Percentiles rank a stretch among this genome's conserved stretches.
phyloP scores from a whole-genome alignment of 164 flowering plant genomes.

The Berberis vulgaris region DNA sequence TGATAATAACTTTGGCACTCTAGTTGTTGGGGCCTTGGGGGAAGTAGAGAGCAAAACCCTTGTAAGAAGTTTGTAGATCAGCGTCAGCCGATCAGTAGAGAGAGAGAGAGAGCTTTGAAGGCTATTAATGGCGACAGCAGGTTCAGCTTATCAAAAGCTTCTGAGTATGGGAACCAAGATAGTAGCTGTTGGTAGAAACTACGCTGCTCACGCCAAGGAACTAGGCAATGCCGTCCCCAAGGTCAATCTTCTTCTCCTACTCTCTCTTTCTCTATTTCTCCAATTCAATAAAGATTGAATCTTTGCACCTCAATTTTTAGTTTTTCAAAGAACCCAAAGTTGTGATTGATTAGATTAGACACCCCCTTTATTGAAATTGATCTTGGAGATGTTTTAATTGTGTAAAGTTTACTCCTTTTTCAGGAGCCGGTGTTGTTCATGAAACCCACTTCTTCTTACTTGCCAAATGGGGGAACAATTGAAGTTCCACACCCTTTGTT shows the following conservation, averaged over 20 bases:
- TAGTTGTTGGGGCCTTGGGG: no score
- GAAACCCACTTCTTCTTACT: slow-evolving; percentile 92
- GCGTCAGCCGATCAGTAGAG: background rate
- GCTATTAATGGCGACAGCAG: slow-evolving; percentile 16
- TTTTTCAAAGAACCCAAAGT: no score
- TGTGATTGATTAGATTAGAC: no score
- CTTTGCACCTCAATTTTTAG: no score
- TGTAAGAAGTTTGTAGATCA: background rate
- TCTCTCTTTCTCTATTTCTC: background rate
- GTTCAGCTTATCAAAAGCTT: slow-evolving; percentile 34
- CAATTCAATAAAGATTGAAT: background rate
- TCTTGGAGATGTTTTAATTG: background rate
- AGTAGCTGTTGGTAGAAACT: slow-evolving; percentile 95
- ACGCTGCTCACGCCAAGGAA: slow-evolving; percentile 96
- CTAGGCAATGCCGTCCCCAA: slow-evolving; percentile 97
- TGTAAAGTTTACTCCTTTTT: background rate
- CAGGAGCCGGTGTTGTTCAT: slow-evolving; percentile 93
- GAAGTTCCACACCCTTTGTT: slow-evolving; percentile 64
- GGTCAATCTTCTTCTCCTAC: slow-evolving; percentile 24
- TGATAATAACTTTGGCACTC: no score
- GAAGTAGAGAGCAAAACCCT: no score
- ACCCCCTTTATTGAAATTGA: no score
- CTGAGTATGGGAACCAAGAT: slow-evolving; percentile 73
- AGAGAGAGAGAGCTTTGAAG: background rate
- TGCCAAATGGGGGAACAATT: slow-evolving; percentile 81